Evolutionary conservation across 1,284 basidiomycete genomes (phyloP).

Genomic region (Schizopora paradoxa): DNA sequence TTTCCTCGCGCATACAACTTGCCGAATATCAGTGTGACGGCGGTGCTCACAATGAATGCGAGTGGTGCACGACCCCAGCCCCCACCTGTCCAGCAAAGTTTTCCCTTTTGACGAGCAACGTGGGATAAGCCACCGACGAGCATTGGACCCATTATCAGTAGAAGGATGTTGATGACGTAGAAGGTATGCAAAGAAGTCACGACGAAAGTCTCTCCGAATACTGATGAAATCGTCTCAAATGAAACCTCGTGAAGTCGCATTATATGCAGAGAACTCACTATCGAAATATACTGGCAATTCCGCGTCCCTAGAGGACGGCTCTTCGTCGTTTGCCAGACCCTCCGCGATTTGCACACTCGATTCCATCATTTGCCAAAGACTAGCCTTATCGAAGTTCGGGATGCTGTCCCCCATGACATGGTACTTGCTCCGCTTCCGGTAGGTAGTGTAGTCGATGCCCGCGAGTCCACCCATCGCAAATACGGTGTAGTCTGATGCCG

Average conservation of each 20-base stretch:
- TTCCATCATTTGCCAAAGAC: constrained; percentile 76
- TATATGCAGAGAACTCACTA: constrained; percentile 38
- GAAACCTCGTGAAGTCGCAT: too few relatives aligned
- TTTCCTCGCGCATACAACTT: constrained; percentile 49
- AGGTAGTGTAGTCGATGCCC: constrained; percentile 71
- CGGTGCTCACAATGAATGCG: constrained; percentile 41
- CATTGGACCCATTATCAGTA: constrained; percentile 59
- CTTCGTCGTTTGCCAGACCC: constrained; percentile 42
- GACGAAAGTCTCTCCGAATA: constrained; percentile 53
- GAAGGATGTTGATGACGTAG: constrained; percentile 50
- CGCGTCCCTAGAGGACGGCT: constrained; percentile 25
- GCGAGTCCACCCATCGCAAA: constrained; percentile 49
- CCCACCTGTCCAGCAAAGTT: constrained; percentile 29
- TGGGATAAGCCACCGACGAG: constrained; percentile 41
- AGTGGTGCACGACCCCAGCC: constrained; percentile 55
- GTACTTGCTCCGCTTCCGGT: constrained; percentile 61
- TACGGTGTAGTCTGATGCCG: constrained; percentile 64
- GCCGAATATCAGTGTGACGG: constrained; percentile 43
- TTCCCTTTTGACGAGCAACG: constrained; percentile 23
- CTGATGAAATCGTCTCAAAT: constrained; percentile 31
- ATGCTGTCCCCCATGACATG: constrained; percentile 66
- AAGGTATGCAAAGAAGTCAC: constrained; percentile 48
- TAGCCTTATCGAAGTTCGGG: constrained; percentile 43
- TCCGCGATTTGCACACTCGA: constrained; percentile 48
- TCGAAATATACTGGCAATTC: constrained; percentile 64